Conservation (phyloP, 768 basidiomycete species). For the Mycena vitilis region DNA sequence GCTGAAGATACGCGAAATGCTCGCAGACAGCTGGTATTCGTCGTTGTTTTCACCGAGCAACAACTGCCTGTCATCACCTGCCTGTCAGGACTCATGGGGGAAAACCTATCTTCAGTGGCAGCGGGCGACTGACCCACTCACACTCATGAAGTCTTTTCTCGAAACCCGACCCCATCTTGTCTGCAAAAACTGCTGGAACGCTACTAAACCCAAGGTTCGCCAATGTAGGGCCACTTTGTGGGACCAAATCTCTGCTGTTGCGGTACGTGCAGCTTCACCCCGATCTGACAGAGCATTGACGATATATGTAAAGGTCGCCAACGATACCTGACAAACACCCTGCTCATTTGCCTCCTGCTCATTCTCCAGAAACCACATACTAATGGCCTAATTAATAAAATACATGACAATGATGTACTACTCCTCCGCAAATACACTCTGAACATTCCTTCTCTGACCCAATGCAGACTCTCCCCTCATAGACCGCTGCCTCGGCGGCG, state of each 20-base stretch:
- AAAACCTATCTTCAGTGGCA: background rate
- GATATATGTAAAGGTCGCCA: background rate
- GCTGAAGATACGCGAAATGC: conserved; percentile 22
- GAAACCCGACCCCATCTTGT: conserved; percentile 15
- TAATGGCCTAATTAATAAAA: conserved; percentile 15
- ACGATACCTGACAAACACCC: conserved; percentile 3
- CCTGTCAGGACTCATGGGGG: background rate
- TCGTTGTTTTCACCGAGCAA: too few relatives aligned
- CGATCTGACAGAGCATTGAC: background rate
- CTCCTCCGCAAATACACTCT: conserved; percentile 33
- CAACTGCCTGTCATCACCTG: background rate
- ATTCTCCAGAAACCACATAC: background rate
- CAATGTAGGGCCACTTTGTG: conserved; percentile 4
- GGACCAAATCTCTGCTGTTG: conserved; percentile 11
- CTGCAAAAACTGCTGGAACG: conserved; percentile 25
- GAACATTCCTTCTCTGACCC: conserved; percentile 32
- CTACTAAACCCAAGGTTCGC: background rate
- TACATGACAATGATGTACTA: conserved; percentile 16
- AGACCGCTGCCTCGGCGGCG: conserved; percentile 53
- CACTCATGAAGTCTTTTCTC: conserved; percentile 4
- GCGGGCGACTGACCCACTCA: conserved; percentile 2
- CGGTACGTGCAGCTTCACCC: background rate
- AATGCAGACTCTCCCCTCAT: conserved; percentile 33
- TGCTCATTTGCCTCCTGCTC: background rate
- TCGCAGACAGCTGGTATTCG: background rate